A percentile compares a stretch with the other conserved stretches of the same genome.
phyloP scores from a whole-genome alignment of 108 stramenopile genomes.

The Nannochloropsis salina region DNA sequence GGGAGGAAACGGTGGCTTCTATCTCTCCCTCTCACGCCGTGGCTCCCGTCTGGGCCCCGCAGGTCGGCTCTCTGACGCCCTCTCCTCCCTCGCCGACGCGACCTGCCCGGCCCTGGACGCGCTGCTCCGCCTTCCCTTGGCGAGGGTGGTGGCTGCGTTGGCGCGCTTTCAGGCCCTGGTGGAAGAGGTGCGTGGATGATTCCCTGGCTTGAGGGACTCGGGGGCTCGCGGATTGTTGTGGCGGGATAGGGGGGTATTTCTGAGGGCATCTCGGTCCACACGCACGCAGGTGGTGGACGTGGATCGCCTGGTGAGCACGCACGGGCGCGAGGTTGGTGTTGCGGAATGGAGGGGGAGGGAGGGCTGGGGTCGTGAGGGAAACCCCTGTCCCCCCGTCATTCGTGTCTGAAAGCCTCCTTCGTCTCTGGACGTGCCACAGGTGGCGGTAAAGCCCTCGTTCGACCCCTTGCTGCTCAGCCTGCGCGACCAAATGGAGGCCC shows the following conservation, averaged over 20 bases:
- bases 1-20: neutral
- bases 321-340: neutral
- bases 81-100: neutral
- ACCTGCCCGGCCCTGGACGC: neutral
- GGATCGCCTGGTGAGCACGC: neutral
- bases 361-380: neutral
- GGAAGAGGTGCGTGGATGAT: neutral
- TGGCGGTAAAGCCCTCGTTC: neutral
- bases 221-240: too few species aligned
- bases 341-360: neutral
- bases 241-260: too few species aligned
- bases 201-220: too few species aligned
- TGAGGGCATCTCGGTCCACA: too few species aligned
- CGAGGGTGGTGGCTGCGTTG: neutral
- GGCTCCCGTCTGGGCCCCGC: neutral
- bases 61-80: neutral
- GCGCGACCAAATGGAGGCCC: neutral
- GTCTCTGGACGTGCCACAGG: neutral
- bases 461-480: neutral
- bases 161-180: slow-evolving; percentile 20
- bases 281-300: neutral
- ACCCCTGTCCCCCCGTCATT: too few species aligned
- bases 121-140: neutral
- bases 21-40: neutral
- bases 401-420: too few species aligned